Evolutionary conservation across 768 basidiomycete genomes (phyloP).

Genomic region (Tulasnella sp.): DNA sequence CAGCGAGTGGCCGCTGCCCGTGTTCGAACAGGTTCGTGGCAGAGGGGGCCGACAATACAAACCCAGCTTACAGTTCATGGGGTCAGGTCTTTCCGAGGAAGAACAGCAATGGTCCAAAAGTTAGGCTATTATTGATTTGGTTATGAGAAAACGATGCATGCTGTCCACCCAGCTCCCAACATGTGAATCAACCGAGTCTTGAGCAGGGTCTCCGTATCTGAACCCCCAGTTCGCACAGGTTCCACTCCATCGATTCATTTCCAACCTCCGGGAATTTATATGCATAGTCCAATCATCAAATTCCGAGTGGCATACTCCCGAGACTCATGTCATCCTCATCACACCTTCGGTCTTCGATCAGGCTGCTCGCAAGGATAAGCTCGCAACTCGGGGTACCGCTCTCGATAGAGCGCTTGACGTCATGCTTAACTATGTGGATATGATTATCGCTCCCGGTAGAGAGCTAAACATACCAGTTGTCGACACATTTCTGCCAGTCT

Average conservation of each 20-base stretch:
- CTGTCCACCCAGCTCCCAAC: constrained; percentile 51
- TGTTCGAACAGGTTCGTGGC: constrained; percentile 62
- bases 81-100: constrained; percentile 47
- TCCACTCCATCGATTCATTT: constrained; percentile 48
- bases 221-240: constrained; percentile 4
- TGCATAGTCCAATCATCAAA: constrained; percentile 46
- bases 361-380: constrained; percentile 40
- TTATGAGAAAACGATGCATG: constrained; percentile 79
- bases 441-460: constrained; percentile 47
- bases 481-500: constrained; percentile 64
- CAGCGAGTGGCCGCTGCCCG: constrained; percentile 72
- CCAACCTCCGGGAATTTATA: constrained; percentile 55
- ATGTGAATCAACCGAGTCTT: constrained; percentile 33
- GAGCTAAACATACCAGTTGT: constrained; percentile 47
- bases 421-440: constrained; percentile 59
- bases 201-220: background rate
- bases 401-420: constrained; percentile 51
- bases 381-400: constrained; percentile 33
- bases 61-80: background rate
- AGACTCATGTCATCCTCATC: constrained; percentile 65
- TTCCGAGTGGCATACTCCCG: constrained; percentile 55
- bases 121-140: constrained; percentile 76
- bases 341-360: constrained; percentile 77
- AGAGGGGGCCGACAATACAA: background rate
- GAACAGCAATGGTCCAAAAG: constrained; percentile 36